phyloP scores from a whole-genome alignment of 2,329 filamentous ascomycete species.

The Aspergillus viridinutans region DNA sequence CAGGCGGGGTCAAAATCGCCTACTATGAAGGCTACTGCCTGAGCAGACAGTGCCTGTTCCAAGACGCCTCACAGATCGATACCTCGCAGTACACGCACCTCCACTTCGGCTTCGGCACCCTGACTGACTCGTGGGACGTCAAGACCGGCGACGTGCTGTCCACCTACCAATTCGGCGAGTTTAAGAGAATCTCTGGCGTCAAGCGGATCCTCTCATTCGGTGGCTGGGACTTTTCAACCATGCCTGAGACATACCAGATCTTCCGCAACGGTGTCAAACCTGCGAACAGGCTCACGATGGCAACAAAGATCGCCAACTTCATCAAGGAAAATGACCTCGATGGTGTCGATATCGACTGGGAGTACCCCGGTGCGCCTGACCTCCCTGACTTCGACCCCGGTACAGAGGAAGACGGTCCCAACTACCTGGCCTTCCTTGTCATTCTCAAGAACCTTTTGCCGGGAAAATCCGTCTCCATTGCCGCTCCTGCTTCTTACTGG shows the following conservation, averaged over 20 bases:
- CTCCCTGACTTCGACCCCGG: slow-evolving; percentile 33
- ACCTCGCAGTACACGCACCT: slow-evolving; percentile 28
- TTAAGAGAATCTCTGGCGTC: slow-evolving; percentile 22
- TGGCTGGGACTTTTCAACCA: slow-evolving; percentile 43
- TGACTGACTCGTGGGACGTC: slow-evolving; percentile 30
- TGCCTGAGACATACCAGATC: slow-evolving; percentile 32
- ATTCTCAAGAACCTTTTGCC: slow-evolving; percentile 17
- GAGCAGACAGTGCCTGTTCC: slow-evolving; percentile 25
- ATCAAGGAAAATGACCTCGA: slow-evolving; percentile 39
- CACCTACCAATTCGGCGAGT: slow-evolving; percentile 22
- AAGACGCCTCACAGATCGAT: slow-evolving; percentile 20
- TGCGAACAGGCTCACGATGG: slow-evolving; percentile 36
- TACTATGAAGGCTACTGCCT: slow-evolving; percentile 34
- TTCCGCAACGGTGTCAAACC: slow-evolving; percentile 32
- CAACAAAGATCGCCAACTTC: slow-evolving; percentile 36
- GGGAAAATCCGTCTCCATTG: slow-evolving; percentile 20
- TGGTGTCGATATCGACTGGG: too few relatives aligned
- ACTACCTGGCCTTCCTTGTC: slow-evolving; percentile 34
- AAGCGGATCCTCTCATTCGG: slow-evolving; percentile 43
- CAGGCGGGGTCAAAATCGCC: slow-evolving; percentile 21
- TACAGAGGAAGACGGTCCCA: slow-evolving; percentile 23
- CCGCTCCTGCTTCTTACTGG: slow-evolving; percentile 29
- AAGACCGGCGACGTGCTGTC: slow-evolving; percentile 13
- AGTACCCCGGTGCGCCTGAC: slow-evolving; percentile 33
- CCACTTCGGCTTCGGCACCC: slow-evolving; percentile 37